Percentiles rank a stretch among this genome's conserved stretches.
Evolutionary conservation across 345 rosid genomes (phyloP).

Genomic region (Eucalyptus polyanthemos): DNA sequence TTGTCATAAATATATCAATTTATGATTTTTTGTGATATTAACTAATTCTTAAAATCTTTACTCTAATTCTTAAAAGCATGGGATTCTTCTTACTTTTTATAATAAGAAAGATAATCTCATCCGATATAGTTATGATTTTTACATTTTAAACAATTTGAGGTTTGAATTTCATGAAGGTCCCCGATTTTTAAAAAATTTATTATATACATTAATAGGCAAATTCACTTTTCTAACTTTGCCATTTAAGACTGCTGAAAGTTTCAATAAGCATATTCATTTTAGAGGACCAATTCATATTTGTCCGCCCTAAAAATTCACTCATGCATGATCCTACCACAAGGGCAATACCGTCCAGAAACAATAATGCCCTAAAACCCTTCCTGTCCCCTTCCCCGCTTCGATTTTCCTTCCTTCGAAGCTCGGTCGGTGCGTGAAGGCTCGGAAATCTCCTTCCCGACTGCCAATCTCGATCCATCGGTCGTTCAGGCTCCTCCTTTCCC

Average conservation of each 20-base stretch:
- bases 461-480: background rate
- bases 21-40: too few relatives aligned
- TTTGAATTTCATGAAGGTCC: background rate
- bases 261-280: background rate
- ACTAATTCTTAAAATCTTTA: background rate
- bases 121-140: background rate
- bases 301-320: background rate
- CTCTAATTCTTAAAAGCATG: background rate
- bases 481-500: background rate
- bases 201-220: background rate
- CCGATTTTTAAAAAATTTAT: background rate
- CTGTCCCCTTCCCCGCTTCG: background rate
- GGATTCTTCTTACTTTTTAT: background rate
- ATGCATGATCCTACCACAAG: fast-evolving
- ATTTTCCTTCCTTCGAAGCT: background rate
- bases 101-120: background rate
- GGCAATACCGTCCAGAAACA: background rate
- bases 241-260: background rate
- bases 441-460: background rate
- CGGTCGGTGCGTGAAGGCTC: background rate
- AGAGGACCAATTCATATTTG: background rate
- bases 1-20: too few relatives aligned
- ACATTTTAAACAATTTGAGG: background rate
- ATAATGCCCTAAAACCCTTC: background rate
- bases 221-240: background rate